Base-by-base conservation (phyloP, 2,329 filamentous ascomycete genomes). In the Dothidotthia symphoricarpi region DNA sequence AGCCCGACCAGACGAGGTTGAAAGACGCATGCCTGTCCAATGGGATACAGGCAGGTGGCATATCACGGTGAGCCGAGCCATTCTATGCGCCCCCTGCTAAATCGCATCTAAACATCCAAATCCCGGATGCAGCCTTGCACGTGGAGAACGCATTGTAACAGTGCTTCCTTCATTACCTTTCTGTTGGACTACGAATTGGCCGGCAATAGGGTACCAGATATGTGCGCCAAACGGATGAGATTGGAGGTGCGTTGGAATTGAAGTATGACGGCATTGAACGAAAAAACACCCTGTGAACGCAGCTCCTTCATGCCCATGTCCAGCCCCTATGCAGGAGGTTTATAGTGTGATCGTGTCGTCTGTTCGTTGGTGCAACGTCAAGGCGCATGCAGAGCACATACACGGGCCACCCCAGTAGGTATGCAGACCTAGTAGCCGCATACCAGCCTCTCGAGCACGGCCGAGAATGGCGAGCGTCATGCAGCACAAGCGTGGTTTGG, bases 31-130 rank as follows among this genome's bases (percentile, higher is more conserved):
- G 31, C 16, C 34, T 17, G 37, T 39, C 63, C 63, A 66, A 67
- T 66, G 34, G 48, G 43, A 48, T 13, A 37, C 30, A 36, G 47
- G 49, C 57, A 63, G 52, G 47, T 48, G 53, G 47, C 34, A 26
- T 60, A 59, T 47, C 51, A 53, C 35, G 45, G 42, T 42, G 53
- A 59, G 57, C 47, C 55, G 42, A 54, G 55, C 59, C 58, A 62
- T 55, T 22, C 47, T 61, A 60, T 57, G 57, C 51, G 56, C 55
- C 48, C n/a, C 53, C 56, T 47, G 53, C 58, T 43, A 49, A 51
- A 51, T 52, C 51, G 43, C 41, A 28, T 53, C 39, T 44, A 47
- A 47, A 52, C 50, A 42, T 57, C 46, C 30, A 47, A 40, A 41
- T 49, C 44, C 41, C 34, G 28, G 31, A 44, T 34, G 36, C 51